phyloP scores from a whole-genome alignment of 495 filamentous ascomycete species.

The Neurospora hispaniola region DNA sequence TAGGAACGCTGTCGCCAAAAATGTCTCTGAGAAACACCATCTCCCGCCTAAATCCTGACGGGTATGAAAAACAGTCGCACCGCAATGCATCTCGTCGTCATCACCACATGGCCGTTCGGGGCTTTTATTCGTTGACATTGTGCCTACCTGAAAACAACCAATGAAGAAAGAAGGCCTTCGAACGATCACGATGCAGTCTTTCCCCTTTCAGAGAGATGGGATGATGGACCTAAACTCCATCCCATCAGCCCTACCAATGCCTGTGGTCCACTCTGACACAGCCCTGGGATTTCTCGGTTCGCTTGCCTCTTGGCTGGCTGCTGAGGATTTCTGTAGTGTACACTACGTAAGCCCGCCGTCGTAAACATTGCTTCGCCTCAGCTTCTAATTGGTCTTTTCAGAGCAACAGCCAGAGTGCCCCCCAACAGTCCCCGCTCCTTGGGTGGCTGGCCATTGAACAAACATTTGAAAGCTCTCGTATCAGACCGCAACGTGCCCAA shows the following conservation, averaged over 20 bases:
- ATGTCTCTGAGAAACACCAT: neutral
- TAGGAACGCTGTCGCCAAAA: neutral
- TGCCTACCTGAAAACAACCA: neutral
- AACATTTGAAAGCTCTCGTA: neutral
- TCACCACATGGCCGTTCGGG: neutral
- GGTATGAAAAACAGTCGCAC: neutral
- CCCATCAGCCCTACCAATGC: constrained; percentile 5
- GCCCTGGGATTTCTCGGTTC: neutral
- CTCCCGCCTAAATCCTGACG: neutral
- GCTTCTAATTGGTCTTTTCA: neutral
- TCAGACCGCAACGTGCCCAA: neutral
- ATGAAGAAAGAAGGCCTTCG: neutral
- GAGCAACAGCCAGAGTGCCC: neutral
- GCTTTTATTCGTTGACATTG: neutral
- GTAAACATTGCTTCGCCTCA: neutral
- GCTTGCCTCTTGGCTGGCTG: neutral
- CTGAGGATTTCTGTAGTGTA: neutral
- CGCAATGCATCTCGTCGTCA: neutral
- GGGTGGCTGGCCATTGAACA: neutral
- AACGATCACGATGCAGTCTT: neutral
- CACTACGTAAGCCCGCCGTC: neutral
- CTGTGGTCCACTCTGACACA: neutral
- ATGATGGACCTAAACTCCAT: neutral
- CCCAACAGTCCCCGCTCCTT: neutral
- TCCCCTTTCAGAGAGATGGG: neutral